Base-by-base conservation (phyloP, 2,329 filamentous ascomycete genomes). In the Raffaelea deltoideospora region DNA sequence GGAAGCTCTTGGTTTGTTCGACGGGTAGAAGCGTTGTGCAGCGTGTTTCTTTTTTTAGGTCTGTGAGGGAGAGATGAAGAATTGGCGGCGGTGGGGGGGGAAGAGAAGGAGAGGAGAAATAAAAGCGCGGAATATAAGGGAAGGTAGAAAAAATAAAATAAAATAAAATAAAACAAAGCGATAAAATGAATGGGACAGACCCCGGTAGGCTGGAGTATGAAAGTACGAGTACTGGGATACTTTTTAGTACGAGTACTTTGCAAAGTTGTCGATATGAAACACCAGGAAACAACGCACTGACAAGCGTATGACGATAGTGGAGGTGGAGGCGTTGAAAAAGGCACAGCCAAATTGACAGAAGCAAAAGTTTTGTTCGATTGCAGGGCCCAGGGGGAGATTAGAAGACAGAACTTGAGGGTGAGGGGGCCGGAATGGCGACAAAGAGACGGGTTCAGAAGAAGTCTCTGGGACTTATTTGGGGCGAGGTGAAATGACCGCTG, bases 1-100 rank as follows among this genome's bases (percentile, higher is more conserved):
- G 30, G 31, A 36, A 39, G 40, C 24, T 20, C 39, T 32, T 28
- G 5, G 29, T 34, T 24, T 34, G 17, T 31, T 29, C 22, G 33
- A 37, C 20, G 33, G 28, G 18, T 27, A 19, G 27, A 32, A 29
- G 36, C 32, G 39, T 21, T 15, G 37, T 36, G 34, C 17, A n/a
- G n/a, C n/a, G 32, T 41, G 40, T 42, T 43, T 42, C 42, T 44
- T 44, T 44, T 42, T 44, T 44, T 44, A 44, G 42, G 42, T 41
- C 38, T n/a, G n/a, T n/a, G n/a, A n/a, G n/a, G 31, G 22, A 29
- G 37, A 35, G 34, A 37, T 22, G 23, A 34, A 40, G 33, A 26
- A 36, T 27, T 34, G 29, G 22, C 27, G 20, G n/a, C n/a, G 36
- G 38, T 32, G 36, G 40, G 39, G 34, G 35, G 31, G 30, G 32